Base-by-base conservation (phyloP, 1,284 basidiomycete genomes). In the Cryptococcus sp. region DNA sequence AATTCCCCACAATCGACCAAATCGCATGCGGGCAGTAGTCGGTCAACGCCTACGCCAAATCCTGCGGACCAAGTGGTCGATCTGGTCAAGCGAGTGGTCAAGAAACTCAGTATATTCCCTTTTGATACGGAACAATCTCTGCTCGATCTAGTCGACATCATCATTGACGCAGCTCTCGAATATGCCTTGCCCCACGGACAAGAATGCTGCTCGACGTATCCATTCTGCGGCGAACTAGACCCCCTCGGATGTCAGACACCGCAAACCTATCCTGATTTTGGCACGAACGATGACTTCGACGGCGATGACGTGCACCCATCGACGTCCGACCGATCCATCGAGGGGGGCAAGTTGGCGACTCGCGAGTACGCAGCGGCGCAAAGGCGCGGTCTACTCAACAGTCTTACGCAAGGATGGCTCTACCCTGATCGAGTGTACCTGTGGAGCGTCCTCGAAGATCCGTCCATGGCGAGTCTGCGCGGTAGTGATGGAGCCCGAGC, bases 221-320 rank as follows among this genome's bases (percentile, higher is more conserved):
- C 77, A 0, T 79, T 77, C 62, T 76, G 75, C 60, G 73, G 70
- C 3, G 80, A 86, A 49, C 54, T 66, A 11, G 68, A 65, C 27
- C 49, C 25, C 23, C 48, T 35, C 15, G 69, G 67, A 1, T 70
- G 67, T 58, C 61, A 56, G 23, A 66, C 60, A 15, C 50, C 45
- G 27, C 55, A 42, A 23, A 60, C 46, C 23, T 59, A 44, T 22
- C 39, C 51, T 2, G 47, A 20, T 6, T 31, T 10, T 8, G 40
- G 20, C 13, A 52, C 20, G 3, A 25, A 35, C 20, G 38, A 38
- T 53, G 27, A 23, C 13, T 41, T 35, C 3, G 20, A 27, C 16
- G 22, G 20, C 13, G 16, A n/a, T 17, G 8, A 23, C 1, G 27
- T 44, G 27, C 23, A 44, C 31, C 7, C 31, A 2, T 35, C 31